phyloP scores from a whole-genome alignment of 371 early-diverging fungal species.

The Lichtheimia corymbifera region DNA sequence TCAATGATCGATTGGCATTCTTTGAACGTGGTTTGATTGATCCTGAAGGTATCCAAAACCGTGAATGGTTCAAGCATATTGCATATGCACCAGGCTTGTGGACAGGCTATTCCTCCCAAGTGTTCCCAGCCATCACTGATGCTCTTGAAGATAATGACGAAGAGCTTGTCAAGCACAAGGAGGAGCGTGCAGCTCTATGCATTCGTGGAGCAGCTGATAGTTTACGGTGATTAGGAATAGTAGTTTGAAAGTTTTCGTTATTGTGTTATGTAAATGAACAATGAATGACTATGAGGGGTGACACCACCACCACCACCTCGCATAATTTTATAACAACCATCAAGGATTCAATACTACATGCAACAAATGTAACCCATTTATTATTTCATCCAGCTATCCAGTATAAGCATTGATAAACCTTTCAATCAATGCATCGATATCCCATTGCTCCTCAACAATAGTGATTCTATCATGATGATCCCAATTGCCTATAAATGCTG shows the following conservation, averaged over 20 bases:
- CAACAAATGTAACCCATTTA: not conserved
- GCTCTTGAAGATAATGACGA: slow-evolving; percentile 40
- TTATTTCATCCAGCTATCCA: not conserved
- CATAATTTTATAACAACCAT: too few relatives aligned
- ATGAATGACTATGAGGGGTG: too few relatives aligned
- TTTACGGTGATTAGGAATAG: too few relatives aligned
- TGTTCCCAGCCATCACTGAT: slow-evolving; percentile 57
- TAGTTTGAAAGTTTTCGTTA: too few relatives aligned
- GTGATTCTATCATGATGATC: not conserved
- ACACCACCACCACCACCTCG: too few relatives aligned
- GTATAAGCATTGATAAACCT: not conserved
- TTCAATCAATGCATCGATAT: slow-evolving; percentile 1
- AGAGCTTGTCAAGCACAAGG: slow-evolving; percentile 26
- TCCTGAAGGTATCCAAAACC: slow-evolving; percentile 55
- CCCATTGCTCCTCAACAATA: not conserved
- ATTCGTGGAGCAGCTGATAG: slow-evolving; percentile 5
- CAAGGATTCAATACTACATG: too few relatives aligned
- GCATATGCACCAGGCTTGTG: slow-evolving; percentile 61
- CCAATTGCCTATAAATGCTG: not conserved
- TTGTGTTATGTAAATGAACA: too few relatives aligned
- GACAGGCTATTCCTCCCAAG: slow-evolving; percentile 58
- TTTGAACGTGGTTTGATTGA: slow-evolving; percentile 62
- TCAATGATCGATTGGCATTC: slow-evolving; percentile 42
- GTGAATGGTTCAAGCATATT: slow-evolving; percentile 66
- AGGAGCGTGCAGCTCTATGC: slow-evolving; percentile 24